Conservation (phyloP, 2,329 filamentous ascomycete genomes). For the Annulohypoxylon truncatum region DNA sequence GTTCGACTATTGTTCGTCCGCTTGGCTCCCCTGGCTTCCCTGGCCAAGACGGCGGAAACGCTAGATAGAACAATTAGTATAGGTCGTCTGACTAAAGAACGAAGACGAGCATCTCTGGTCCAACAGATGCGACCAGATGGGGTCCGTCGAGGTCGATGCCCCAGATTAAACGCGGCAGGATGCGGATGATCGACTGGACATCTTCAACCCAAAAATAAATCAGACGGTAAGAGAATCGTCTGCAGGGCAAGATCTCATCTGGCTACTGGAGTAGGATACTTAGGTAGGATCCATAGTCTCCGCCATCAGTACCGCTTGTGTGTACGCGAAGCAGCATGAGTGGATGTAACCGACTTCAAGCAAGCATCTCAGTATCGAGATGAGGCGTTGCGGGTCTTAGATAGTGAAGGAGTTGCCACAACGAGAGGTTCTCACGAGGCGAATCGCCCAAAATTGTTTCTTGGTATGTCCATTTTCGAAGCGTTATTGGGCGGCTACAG, state of each 20-base stretch:
- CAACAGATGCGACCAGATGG: constrained; percentile 46
- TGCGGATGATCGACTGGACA: constrained; percentile 40
- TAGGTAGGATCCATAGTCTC: not conserved
- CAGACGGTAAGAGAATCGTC: constrained; percentile 21
- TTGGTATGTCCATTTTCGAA: constrained; percentile 11
- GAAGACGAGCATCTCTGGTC: constrained; percentile 36
- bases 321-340: constrained; percentile 17
- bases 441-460: constrained; percentile 41
- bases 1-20: constrained; percentile 39
- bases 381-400: constrained; percentile 50
- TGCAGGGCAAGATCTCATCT: constrained; percentile 14
- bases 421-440: constrained; percentile 52
- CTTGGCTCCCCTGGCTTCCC: constrained; percentile 30
- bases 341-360: constrained; percentile 22
- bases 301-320: not conserved
- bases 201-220: constrained; percentile 36
- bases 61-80: constrained; percentile 29
- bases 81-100: constrained; percentile 32
- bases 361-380: constrained; percentile 20
- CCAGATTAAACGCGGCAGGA: constrained; percentile 30
- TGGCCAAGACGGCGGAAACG: not conserved
- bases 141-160: constrained; percentile 39
- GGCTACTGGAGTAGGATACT: constrained; percentile 13
- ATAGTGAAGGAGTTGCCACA: constrained; percentile 37
- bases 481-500: constrained; percentile 43